Evolutionary conservation across 768 basidiomycete species (phyloP).

Genomic region (Lactarius hatsudake): DNA sequence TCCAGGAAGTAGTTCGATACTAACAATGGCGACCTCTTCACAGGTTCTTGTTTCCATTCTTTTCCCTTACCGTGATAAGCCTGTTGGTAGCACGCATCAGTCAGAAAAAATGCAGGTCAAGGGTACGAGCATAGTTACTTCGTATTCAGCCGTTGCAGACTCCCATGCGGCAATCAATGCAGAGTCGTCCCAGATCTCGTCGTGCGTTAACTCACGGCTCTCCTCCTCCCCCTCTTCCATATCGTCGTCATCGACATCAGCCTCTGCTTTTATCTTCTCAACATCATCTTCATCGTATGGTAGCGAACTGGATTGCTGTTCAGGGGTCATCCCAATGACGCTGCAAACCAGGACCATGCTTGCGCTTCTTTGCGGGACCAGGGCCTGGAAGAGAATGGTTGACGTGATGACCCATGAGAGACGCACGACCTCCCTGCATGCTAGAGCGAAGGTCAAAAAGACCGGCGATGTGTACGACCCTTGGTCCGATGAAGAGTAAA

Average conservation of each 20-base stretch:
- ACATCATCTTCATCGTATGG: conserved; percentile 35
- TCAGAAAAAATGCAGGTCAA: conserved; percentile 2
- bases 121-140: conserved; percentile 39
- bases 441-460: conserved; percentile 9
- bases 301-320: conserved; percentile 30
- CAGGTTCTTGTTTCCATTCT: conserved; percentile 67
- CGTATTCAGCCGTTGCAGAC: conserved; percentile 78
- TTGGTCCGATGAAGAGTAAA: neutral
- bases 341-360: conserved; percentile 7
- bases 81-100: conserved; percentile 32
- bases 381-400: conserved; percentile 21
- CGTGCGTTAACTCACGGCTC: conserved; percentile 61
- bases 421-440: conserved; percentile 22
- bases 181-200: conserved; percentile 86
- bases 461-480: neutral
- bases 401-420: conserved; percentile 16
- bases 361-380: conserved; percentile 26
- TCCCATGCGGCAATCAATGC: conserved; percentile 83
- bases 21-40: conserved; percentile 72
- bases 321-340: conserved; percentile 50
- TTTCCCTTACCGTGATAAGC: conserved; percentile 66
- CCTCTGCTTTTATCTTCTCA: neutral
- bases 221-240: conserved; percentile 44
- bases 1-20: conserved; percentile 33
- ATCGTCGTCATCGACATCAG: conserved; percentile 23